These are phyloP conservation scores for Pseudocercospora musae DNA, from an alignment of 2,329 filamentous ascomycete genomes.

Conservation along the genomic window DNA sequence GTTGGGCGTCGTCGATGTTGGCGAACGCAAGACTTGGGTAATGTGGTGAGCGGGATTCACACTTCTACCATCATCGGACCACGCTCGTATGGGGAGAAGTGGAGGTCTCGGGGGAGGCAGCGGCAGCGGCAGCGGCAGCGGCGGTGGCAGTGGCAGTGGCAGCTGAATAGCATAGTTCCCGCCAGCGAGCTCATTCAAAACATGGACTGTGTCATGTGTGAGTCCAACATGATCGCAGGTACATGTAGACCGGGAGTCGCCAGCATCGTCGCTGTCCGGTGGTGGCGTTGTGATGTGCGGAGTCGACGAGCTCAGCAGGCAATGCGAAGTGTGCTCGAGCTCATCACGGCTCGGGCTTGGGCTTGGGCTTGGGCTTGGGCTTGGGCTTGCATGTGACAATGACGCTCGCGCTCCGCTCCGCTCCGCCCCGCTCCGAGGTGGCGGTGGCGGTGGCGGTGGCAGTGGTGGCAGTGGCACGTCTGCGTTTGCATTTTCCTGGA, in stretches of 20 bases:
- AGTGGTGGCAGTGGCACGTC: not conserved
- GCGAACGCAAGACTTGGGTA: constrained; percentile 17
- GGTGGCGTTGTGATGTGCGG: not conserved
- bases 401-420: not conserved
- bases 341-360: too few relatives aligned
- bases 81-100: constrained; percentile 6
- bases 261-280: not conserved
- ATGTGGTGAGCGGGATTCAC: constrained; percentile 26
- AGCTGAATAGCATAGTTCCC: not conserved
- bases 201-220: not conserved
- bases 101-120: not conserved
- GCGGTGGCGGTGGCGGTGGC: too few relatives aligned
- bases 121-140: not conserved
- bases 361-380: too few relatives aligned
- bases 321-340: not conserved
- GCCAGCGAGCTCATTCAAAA: not conserved
- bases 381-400: not conserved
- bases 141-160: not conserved
- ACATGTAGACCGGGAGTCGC: not conserved
- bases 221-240: not conserved
- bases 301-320: not conserved
- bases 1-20: constrained; percentile 1
- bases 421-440: too few relatives aligned
- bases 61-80: constrained; percentile 16
- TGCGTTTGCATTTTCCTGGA: too few relatives aligned